Conservation (phyloP, 192 early-diverging fungal species). For the Umbelopsis vinacea region DNA sequence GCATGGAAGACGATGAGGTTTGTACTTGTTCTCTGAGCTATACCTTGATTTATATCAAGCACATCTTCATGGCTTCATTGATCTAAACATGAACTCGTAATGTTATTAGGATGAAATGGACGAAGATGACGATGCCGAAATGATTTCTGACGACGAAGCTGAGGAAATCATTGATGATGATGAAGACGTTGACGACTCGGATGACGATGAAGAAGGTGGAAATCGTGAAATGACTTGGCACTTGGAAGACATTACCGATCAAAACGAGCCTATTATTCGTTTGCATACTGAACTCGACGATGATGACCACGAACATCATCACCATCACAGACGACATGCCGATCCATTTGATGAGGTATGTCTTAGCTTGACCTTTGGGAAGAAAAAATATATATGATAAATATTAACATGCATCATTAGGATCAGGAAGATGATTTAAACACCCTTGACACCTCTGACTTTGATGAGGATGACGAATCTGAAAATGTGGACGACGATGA, state of each 20-base stretch:
- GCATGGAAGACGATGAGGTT: slow-evolving; percentile 56
- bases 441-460: slow-evolving; percentile 36
- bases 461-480: slow-evolving; percentile 49
- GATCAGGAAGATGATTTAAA: slow-evolving; percentile 40
- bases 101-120: slow-evolving; percentile 28
- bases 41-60: background rate
- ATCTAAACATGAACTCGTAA: background rate
- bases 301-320: slow-evolving; percentile 50
- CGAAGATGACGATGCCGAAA: slow-evolving; percentile 54
- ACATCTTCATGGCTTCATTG: no score
- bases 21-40: background rate
- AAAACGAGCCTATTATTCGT: slow-evolving; percentile 46
- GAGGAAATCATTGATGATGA: slow-evolving; percentile 32
- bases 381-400: no score
- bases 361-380: background rate
- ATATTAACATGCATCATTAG: slow-evolving; percentile 4
- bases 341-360: slow-evolving; percentile 34
- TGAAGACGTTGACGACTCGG: slow-evolving; percentile 53
- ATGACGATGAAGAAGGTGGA: slow-evolving; percentile 61
- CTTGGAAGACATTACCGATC: slow-evolving; percentile 56
- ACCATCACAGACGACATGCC: slow-evolving; percentile 45
- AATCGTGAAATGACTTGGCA: slow-evolving; percentile 59
- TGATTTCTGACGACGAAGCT: slow-evolving; percentile 49
- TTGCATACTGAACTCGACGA: slow-evolving; percentile 32
- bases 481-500: slow-evolving; percentile 42